These are phyloP conservation scores for Populus nigra DNA, from an alignment of 345 rosid species.

Conservation along the genomic window DNA sequence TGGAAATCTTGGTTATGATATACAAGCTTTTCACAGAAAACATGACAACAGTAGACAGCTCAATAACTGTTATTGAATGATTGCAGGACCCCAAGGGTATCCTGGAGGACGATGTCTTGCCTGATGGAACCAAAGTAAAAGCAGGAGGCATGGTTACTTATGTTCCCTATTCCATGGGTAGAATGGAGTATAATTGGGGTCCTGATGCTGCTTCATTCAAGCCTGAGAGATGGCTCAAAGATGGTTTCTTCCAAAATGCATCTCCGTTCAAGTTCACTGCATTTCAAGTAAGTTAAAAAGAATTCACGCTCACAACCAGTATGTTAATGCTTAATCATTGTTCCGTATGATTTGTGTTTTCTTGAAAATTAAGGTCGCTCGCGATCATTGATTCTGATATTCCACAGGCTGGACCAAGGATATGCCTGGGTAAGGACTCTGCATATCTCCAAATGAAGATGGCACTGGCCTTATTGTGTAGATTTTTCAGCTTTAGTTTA, in stretches of 20 bases:
- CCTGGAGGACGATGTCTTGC: conserved; percentile 71
- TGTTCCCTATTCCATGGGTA: conserved; percentile 97
- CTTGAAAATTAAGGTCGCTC: background rate
- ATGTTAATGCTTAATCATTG: background rate
- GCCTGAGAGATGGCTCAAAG: conserved; percentile 95
- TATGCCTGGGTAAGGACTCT: conserved; percentile 94
- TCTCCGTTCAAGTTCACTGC: conserved; percentile 97
- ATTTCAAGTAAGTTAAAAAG: conserved; percentile 57
- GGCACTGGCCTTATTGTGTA: conserved; percentile 75
- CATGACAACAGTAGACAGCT: background rate
- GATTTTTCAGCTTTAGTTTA: conserved; percentile 70
- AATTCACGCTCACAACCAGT: background rate
- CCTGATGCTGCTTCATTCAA: conserved; percentile 73
- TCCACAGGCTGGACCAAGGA: conserved; percentile 84
- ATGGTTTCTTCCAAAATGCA: conserved; percentile 74
- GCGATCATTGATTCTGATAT: background rate
- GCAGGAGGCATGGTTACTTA: conserved; percentile 99
- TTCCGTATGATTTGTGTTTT: too few species aligned
- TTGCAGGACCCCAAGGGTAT: conserved; percentile 85
- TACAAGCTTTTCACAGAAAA: background rate
- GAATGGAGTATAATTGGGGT: conserved; percentile 95
- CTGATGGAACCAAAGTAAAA: conserved; percentile 84
- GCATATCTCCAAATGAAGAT: conserved; percentile 97
- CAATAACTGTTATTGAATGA: background rate
- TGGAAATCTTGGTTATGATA: background rate